Evolutionary conservation across 345 rosid genomes (phyloP).

Genomic region (Dimocarpus longan): DNA sequence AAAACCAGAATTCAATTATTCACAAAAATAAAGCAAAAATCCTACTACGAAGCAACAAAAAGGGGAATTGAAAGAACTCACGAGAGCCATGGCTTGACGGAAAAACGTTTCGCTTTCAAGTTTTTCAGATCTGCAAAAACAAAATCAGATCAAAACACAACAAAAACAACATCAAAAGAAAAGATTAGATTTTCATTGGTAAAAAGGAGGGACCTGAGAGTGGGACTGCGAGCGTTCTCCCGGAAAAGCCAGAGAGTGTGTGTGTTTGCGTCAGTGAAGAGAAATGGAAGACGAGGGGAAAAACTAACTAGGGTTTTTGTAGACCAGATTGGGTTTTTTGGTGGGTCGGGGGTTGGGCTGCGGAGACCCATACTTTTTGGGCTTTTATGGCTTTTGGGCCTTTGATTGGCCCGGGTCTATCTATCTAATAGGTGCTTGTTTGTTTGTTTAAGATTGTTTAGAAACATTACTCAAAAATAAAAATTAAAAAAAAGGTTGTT

Average conservation of each 20-base stretch:
- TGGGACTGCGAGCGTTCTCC: constrained; percentile 16
- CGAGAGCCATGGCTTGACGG: constrained; percentile 71
- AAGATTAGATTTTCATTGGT: neutral
- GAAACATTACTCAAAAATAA: too few species aligned
- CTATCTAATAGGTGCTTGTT: too few species aligned
- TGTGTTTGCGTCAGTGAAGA: neutral
- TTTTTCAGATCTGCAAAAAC: constrained; percentile 49
- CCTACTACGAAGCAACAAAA: neutral
- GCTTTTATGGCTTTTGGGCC: neutral
- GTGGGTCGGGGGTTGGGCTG: too few species aligned
- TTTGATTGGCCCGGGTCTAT: neutral
- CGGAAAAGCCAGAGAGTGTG: neutral
- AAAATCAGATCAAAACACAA: neutral
- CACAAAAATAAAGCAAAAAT: neutral
- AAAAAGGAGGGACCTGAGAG: constrained; percentile 1
- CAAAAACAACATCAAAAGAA: neutral
- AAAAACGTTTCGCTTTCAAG: constrained; percentile 38
- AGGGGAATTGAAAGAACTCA: constrained; percentile 37
- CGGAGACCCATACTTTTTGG: neutral
- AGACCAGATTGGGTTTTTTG: neutral
- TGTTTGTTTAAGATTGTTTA: too few species aligned
- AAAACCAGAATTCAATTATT: neutral
- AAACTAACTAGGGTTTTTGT: constrained; percentile 25
- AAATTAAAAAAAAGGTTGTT: too few species aligned
- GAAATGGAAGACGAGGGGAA: neutral